Base-by-base conservation (phyloP, 441 rosid genomes). In the Pelargonium cotyledonis region DNA sequence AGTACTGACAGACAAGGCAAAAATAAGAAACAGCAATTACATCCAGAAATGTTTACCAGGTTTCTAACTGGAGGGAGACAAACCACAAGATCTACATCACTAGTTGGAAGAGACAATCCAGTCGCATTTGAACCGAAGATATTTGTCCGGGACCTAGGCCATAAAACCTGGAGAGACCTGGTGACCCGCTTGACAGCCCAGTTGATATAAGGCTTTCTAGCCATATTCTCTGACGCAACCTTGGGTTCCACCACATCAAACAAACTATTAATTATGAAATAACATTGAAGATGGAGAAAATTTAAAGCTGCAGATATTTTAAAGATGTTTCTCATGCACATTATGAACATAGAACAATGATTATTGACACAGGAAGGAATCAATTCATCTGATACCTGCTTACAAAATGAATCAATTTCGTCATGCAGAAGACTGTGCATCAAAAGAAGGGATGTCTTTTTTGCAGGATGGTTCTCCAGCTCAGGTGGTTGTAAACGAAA, bases 71-170 rank as follows among this genome's bases (percentile, higher is more conserved):
- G 97, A 77, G 99, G 99, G 71, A 95, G 95, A 81, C 86, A 86
- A 80, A 95, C 96, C 73, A 95, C 99, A 80, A 95, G 99, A 83
- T 95, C 97, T 74, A 95, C 99, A 81, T 95, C 99, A 80, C 99
- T 91, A 65, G 97, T 84, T 68, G 96, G 99, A 76, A 95, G 96
- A 67, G 99, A 84, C 83, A 95, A 79, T 67, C 99, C 99, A 68
- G 95, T 95, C 51, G 97, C 96, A 84, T 83, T 87, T 76, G 99
- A 95, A 74, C 99, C 99, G 81, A 86, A 95, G 51, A 95, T 80
- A 68, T 89, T 89, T 44, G 96, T 89, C 75, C 97, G 85, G 53
- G 99, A 95, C 84, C 99, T 82, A 66, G 99, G 99, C 99, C 99
- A 95, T 41, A 95, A 76, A 63, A 91, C 99, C 80, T 95, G 99